A percentile compares a stretch with the other conserved stretches of the same genome.
Conservation (phyloP, 306 rosid genomes). For the Pueraria montana region DNA sequence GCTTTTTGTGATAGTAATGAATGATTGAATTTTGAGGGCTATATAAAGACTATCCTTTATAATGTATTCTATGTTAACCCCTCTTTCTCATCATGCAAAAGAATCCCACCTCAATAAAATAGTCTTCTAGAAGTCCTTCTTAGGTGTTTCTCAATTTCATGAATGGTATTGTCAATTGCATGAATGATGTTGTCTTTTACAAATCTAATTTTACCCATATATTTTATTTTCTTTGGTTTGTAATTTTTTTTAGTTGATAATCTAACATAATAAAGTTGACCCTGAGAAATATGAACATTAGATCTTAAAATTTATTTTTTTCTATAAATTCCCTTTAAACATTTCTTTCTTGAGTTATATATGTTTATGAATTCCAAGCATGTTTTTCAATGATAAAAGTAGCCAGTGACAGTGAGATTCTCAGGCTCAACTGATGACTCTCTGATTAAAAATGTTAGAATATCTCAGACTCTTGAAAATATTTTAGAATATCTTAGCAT, state of each 20-base stretch:
- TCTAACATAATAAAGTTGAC: not conserved
- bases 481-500: not conserved
- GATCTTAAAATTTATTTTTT: conserved; percentile 31
- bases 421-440: not conserved
- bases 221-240: not conserved
- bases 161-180: conserved; percentile 2
- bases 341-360: conserved; percentile 28
- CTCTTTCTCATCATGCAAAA: conserved; percentile 1
- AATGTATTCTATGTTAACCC: not conserved
- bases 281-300: conserved; percentile 21
- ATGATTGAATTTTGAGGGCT: conserved; percentile 17
- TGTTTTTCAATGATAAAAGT: not conserved
- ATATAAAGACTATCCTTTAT: not conserved
- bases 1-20: conserved; percentile 27
- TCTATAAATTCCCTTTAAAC: not conserved
- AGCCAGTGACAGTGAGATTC: not conserved
- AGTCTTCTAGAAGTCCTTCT: conserved; percentile 26
- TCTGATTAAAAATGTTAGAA: conserved; percentile 20
- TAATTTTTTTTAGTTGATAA: conserved; percentile 25
- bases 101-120: not conserved
- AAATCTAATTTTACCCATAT: not conserved
- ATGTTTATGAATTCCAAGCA: conserved; percentile 1
- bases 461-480: not conserved
- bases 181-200: not conserved
- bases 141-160: conserved; percentile 13